Conservation (phyloP, 2,329 filamentous ascomycete genomes). For the Mycosphaerella arachidis region DNA sequence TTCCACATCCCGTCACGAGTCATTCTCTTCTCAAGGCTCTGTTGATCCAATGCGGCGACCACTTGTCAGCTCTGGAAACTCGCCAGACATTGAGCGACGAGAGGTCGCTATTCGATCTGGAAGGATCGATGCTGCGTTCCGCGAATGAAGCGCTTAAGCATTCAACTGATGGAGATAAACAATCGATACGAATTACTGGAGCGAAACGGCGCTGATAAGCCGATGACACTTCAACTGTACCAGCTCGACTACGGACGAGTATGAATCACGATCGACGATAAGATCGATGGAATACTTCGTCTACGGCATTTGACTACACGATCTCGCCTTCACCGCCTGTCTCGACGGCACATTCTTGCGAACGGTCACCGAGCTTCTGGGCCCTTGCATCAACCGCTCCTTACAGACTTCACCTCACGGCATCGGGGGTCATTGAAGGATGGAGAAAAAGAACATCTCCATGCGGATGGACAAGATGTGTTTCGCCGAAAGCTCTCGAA, state of each 20-base stretch:
- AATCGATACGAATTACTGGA: background rate
- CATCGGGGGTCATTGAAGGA: background rate
- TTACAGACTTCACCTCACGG: background rate
- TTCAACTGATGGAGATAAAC: background rate
- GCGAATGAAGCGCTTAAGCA: background rate
- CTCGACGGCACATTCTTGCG: background rate
- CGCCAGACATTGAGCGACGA: slow-evolving; percentile 2
- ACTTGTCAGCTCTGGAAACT: background rate
- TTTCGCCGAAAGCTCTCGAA: too few relatives aligned
- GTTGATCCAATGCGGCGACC: background rate
- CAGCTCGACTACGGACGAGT: background rate
- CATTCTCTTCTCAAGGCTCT: slow-evolving; percentile 4
- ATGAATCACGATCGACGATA: background rate
- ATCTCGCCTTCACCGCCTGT: background rate
- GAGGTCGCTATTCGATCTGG: slow-evolving; percentile 5
- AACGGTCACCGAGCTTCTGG: background rate
- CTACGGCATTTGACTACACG: background rate
- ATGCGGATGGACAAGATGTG: too few relatives aligned
- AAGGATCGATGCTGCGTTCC: slow-evolving; percentile 1
- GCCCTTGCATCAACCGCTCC: background rate
- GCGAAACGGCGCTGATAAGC: background rate
- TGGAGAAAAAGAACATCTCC: too few relatives aligned
- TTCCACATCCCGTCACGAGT: background rate
- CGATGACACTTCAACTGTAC: background rate
- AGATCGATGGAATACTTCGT: background rate